These are phyloP conservation scores for Amoebophrya sp. DNA, from an alignment of 169 alveolate species.

Conservation along the genomic window DNA sequence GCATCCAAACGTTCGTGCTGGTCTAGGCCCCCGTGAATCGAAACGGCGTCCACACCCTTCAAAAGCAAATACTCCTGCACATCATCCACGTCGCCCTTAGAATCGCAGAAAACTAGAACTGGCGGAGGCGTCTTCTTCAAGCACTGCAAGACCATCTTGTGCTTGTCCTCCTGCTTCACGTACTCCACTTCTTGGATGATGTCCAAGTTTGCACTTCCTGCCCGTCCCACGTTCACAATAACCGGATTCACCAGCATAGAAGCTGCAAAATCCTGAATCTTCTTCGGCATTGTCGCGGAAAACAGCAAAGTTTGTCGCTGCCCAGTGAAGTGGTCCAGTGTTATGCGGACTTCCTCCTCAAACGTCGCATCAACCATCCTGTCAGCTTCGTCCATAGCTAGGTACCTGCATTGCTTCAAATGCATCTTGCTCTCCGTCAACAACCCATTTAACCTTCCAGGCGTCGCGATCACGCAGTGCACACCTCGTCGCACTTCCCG, in stretches of 20 bases:
- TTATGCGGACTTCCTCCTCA: constrained; percentile 86
- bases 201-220: constrained; percentile 76
- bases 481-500: constrained; percentile 66
- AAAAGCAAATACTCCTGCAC: constrained; percentile 81
- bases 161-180: constrained; percentile 83
- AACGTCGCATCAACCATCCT: constrained; percentile 91
- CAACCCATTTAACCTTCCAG: constrained; percentile 93
- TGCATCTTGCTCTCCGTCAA: constrained; percentile 73
- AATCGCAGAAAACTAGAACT: constrained; percentile 86
- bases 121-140: constrained; percentile 92
- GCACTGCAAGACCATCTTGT: constrained; percentile 71
- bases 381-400: constrained; percentile 97
- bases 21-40: constrained; percentile 82
- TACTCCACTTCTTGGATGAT: constrained; percentile 83
- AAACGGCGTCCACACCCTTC: constrained; percentile 76
- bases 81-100: constrained; percentile 88
- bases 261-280: constrained; percentile 90
- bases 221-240: constrained; percentile 86
- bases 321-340: constrained; percentile 76
- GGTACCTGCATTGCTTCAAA: constrained; percentile 74
- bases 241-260: constrained; percentile 82
- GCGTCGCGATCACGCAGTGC: constrained; percentile 93
- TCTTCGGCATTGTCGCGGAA: constrained; percentile 95
- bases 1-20: constrained; percentile 77
- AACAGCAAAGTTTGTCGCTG: constrained; percentile 87